These are phyloP conservation scores for Ottelia alismoides DNA, from an alignment of 106 monocot species.

Conservation along the genomic window DNA sequence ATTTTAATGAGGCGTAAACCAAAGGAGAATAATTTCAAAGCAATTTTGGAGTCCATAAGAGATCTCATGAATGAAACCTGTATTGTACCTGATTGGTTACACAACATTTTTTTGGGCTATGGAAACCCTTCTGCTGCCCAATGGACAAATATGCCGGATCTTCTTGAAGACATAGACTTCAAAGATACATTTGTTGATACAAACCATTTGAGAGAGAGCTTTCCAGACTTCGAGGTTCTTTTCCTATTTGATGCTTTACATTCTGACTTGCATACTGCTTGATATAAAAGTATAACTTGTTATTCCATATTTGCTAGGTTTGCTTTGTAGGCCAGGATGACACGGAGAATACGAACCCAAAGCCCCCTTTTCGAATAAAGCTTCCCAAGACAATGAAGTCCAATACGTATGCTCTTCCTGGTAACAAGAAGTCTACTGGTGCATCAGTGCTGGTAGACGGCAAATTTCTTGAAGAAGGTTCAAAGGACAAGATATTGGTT, in stretches of 20 bases:
- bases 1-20: conserved; percentile 97
- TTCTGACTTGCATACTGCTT: too few species aligned
- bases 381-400: conserved; percentile 61
- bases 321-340: conserved; percentile 55
- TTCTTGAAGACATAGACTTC: conserved; percentile 84
- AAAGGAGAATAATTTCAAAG: conserved; percentile 98
- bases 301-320: conserved; percentile 32
- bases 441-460: conserved; percentile 6
- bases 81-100: conserved; percentile 95
- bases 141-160: conserved; percentile 98
- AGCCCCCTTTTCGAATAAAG: conserved; percentile 73
- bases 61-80: conserved; percentile 98
- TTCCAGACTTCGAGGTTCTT: conserved; percentile 48
- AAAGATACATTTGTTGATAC: conserved; percentile 98
- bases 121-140: conserved; percentile 99
- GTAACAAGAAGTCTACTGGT: conserved; percentile 33
- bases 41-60: conserved; percentile 93
- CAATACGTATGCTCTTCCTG: conserved; percentile 65
- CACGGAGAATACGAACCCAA: conserved; percentile 40
- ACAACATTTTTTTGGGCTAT: conserved; percentile 96
- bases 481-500: conserved; percentile 53
- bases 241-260: too few species aligned
- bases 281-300: background rate
- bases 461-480: conserved; percentile 9
- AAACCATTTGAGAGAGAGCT: conserved; percentile 68